Evolutionary conservation across 2,329 filamentous ascomycete species (phyloP).

Genomic region (Pseudogymnoascus sp.): DNA sequence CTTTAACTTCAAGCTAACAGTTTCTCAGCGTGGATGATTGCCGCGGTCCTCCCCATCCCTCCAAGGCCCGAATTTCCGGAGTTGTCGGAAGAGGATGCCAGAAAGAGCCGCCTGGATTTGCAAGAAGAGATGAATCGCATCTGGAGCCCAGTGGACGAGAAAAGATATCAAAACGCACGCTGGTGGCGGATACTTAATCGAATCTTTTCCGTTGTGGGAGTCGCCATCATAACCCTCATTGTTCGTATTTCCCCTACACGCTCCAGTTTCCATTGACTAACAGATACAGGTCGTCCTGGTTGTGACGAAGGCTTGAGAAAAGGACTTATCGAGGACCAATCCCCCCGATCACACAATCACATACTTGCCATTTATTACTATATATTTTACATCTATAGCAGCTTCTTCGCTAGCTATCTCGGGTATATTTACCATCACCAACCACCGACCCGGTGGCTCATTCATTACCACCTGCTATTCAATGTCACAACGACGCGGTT

Average conservation of each 20-base stretch:
- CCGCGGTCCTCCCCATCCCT: constrained; percentile 66
- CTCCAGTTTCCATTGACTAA: not conserved
- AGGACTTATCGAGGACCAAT: not conserved
- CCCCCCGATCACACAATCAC: not conserved
- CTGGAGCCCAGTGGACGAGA: constrained; percentile 27
- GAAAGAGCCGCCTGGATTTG: constrained; percentile 20
- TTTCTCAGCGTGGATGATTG: constrained; percentile 67
- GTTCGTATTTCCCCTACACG: constrained; percentile 26
- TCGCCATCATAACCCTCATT: constrained; percentile 47
- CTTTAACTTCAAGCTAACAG: constrained; percentile 17
- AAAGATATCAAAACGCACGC: constrained; percentile 45
- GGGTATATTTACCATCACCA: constrained; percentile 1
- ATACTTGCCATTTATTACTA: constrained; percentile 1
- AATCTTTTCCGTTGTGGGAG: constrained; percentile 51
- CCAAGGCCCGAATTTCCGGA: constrained; percentile 46
- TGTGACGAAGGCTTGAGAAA: not conserved
- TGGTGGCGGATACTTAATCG: constrained; percentile 60
- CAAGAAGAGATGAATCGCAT: constrained; percentile 23
- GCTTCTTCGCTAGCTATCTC: not conserved
- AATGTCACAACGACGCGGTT: not conserved
- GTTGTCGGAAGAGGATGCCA: constrained; percentile 37
- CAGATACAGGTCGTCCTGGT: not conserved
- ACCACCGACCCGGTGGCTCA: not conserved
- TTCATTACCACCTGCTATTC: not conserved
- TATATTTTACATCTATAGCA: constrained; percentile 4